Conservation (phyloP, 257 asterid genomes). For the Ophiorrhiza pumila region DNA sequence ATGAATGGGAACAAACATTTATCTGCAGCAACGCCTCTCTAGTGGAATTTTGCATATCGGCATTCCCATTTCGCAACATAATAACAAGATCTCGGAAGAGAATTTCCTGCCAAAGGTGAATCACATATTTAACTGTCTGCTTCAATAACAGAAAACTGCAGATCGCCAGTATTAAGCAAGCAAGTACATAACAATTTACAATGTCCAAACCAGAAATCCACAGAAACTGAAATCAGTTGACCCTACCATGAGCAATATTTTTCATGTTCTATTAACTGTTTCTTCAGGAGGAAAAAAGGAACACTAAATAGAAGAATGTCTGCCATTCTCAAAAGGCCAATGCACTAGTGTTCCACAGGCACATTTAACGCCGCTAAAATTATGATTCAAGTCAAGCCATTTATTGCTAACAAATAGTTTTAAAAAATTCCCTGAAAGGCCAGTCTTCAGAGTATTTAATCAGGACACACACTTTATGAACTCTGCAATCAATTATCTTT, state of each 20-base stretch:
- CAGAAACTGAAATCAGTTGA: background rate
- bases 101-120: slow-evolving; percentile 49
- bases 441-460: background rate
- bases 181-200: background rate
- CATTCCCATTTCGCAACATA: slow-evolving; percentile 56
- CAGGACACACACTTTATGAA: background rate
- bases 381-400: background rate
- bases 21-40: slow-evolving; percentile 70
- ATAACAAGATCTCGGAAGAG: slow-evolving; percentile 57
- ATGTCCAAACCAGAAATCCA: slow-evolving; percentile 1
- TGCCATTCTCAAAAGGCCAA: background rate
- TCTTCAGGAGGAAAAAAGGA: background rate
- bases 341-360: background rate
- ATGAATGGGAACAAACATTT: slow-evolving; percentile 45
- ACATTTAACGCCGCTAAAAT: background rate
- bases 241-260: background rate
- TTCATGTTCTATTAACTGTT: background rate
- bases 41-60: slow-evolving; percentile 59
- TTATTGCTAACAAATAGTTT: background rate
- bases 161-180: background rate
- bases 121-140: background rate
- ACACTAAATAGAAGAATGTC: background rate
- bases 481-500: background rate
- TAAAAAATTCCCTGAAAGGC: background rate
- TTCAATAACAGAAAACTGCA: background rate